A percentile compares a stretch with the other conserved stretches of the same genome.
These are phyloP conservation scores for Sporothrix pseudoabietina DNA, from an alignment of 2,329 filamentous ascomycete genomes.

Conservation along the genomic window DNA sequence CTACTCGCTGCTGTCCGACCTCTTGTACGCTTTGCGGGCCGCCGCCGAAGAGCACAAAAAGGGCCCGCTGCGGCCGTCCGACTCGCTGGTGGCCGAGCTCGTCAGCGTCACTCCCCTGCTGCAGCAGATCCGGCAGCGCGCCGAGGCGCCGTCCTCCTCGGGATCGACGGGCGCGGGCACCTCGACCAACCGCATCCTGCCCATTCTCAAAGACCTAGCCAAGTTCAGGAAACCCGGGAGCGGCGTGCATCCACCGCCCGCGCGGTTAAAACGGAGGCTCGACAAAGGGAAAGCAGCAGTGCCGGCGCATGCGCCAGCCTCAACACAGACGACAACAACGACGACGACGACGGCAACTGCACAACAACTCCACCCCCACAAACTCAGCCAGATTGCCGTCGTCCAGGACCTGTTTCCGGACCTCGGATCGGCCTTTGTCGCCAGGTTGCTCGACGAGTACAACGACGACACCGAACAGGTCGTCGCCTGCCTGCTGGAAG, in stretches of 20 bases:
- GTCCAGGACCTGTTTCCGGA: conserved; percentile 94
- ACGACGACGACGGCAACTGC: not conserved
- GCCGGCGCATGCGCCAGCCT: not conserved
- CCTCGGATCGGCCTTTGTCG: conserved; percentile 78
- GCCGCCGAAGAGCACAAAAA: conserved; percentile 66
- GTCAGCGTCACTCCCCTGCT: conserved; percentile 79
- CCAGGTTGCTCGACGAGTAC: conserved; percentile 78
- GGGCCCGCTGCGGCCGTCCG: conserved; percentile 59
- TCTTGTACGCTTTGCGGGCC: conserved; percentile 77
- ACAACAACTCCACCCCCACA: conserved; percentile 70
- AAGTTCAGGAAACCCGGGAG: conserved; percentile 60
- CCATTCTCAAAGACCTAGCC: conserved; percentile 62
- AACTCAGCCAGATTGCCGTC: conserved; percentile 80
- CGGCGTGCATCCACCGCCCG: conserved; percentile 50
- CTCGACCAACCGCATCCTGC: conserved; percentile 58
- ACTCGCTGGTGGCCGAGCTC: conserved; percentile 78
- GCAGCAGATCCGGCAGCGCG: conserved; percentile 59
- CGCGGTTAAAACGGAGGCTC: conserved; percentile 55
- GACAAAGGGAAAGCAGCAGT: conserved; percentile 66
- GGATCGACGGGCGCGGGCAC: conserved; percentile 39
- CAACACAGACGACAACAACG: not conserved
- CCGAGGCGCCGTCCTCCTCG: conserved; percentile 43
- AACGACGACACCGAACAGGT: conserved; percentile 75
- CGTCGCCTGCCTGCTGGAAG: conserved; percentile 78
- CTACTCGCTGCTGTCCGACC: conserved; percentile 75